Base-by-base conservation (phyloP, 2,329 filamentous ascomycete species). In the Cladosporium austrohemisphaericum region DNA sequence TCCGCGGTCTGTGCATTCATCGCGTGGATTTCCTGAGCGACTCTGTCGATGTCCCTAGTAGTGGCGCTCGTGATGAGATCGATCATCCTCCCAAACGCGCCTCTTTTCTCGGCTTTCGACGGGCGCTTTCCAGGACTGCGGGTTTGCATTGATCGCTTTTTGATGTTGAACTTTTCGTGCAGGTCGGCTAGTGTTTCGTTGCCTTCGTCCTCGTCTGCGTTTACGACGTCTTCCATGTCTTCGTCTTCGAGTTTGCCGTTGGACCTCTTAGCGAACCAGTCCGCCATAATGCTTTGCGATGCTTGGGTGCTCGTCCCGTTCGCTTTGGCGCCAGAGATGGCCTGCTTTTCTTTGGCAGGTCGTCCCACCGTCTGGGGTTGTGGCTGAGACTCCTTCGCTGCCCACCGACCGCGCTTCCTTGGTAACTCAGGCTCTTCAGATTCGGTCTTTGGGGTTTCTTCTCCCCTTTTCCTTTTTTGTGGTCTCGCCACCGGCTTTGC, bases 401-500 rank as follows among this genome's bases (percentile, higher is more conserved):
- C 18, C 43, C 44, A 46, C 26, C 51, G 46, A 26, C 50, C 41
- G 14, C 38, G 38, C 26, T 41, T 44, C 14, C 33, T 38, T 14
- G 38, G 31, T 25, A 23, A 14, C 7, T 40, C 14, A 9, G 16
- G 14, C 28, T 37, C 38, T n/a, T 40, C 33, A 10, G 31, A 35
- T n/a, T 23, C 41, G 3, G 22, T 16, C 8, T 50, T 50, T 14
- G 36, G 16, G 16, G 38, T 49, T n/a, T 53, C 45, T n/a, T 55
- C 52, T 50, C 59, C 60, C 52, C 58, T 44, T 52, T 57, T 54
- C 48, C 49, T 50, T 26, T 46, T 47, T 22, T 41, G 10, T 8
- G 50, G 28, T 14, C 26, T 18, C 22, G 22, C 16, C 20, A 16
- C 11, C 11, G 14, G 18, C 16, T 28, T 47, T 14, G 32, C 19